These are phyloP conservation scores for Candida sakaeoensis DNA, from an alignment of 805 yeast species.

Conservation along the genomic window DNA sequence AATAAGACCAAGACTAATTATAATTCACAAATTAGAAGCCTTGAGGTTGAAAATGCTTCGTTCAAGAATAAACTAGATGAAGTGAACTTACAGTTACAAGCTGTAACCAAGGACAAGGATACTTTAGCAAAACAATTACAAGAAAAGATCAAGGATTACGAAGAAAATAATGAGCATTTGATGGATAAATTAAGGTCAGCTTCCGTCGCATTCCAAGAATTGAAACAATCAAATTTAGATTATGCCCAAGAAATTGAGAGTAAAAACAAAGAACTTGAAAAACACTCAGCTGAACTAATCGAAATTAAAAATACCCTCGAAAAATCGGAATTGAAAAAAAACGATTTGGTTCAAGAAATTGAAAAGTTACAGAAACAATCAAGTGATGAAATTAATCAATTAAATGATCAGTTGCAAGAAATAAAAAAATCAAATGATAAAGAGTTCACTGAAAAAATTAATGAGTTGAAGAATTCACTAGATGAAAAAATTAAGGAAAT, in stretches of 20 bases:
- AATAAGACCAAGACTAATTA: constrained; percentile 27
- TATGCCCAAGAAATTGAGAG: constrained; percentile 13
- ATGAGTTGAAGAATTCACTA: too few species aligned
- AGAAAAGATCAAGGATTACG: constrained; percentile 24
- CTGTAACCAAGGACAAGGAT: constrained; percentile 15
- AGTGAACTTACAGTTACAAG: constrained; percentile 15
- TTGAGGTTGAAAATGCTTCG: constrained; percentile 21
- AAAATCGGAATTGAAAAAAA: constrained; percentile 5
- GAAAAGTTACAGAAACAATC: too few species aligned
- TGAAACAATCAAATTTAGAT: constrained; percentile 18
- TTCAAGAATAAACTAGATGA: constrained; percentile 14
- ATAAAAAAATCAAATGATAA: too few species aligned
- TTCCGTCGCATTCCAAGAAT: constrained; percentile 31
- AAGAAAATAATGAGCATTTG: constrained; percentile 31
- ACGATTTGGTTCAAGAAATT: too few species aligned
- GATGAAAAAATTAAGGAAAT: too few species aligned
- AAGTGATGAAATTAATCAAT: too few species aligned
- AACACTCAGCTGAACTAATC: constrained; percentile 1
- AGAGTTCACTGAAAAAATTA: too few species aligned
- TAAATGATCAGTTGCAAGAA: too few species aligned
- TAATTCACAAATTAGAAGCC: constrained; percentile 17
- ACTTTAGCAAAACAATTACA: constrained; percentile 19
- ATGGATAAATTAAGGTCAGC: constrained; percentile 42
- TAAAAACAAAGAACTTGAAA: constrained; percentile 11
- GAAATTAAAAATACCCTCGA: constrained; percentile 9